These are phyloP conservation scores for Chamaecrista fasciculata DNA, from an alignment of 306 rosid genomes.

Conservation along the genomic window DNA sequence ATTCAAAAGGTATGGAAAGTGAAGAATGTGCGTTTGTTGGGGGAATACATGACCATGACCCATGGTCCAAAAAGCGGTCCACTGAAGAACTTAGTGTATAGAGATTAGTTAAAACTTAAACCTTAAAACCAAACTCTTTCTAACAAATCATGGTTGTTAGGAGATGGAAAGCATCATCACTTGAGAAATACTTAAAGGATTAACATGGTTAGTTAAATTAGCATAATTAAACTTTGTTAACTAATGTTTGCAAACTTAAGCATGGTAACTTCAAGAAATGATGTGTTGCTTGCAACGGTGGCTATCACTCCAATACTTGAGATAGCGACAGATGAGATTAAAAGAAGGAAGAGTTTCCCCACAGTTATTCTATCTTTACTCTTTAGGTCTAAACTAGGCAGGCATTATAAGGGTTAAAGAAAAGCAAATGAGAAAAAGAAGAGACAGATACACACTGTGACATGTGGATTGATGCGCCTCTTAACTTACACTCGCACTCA, in stretches of 20 bases:
- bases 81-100: slow-evolving; percentile 14
- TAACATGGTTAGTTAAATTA: not conserved
- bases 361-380: slow-evolving; percentile 33
- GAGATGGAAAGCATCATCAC: slow-evolving; percentile 34
- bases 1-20: slow-evolving; percentile 23
- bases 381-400: slow-evolving; percentile 27
- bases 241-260: slow-evolving; percentile 9
- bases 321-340: slow-evolving; percentile 2
- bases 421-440: slow-evolving; percentile 21
- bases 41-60: not conserved
- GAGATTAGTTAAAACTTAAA: slow-evolving; percentile 15
- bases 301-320: slow-evolving; percentile 14
- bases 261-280: slow-evolving; percentile 12
- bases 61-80: slow-evolving; percentile 26
- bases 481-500: slow-evolving; percentile 18
- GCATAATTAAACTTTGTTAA: not conserved
- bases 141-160: slow-evolving; percentile 9
- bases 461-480: slow-evolving; percentile 28
- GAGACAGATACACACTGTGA: slow-evolving; percentile 10
- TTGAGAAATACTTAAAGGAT: slow-evolving; percentile 36
- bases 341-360: slow-evolving; percentile 17
- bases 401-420: slow-evolving; percentile 26
- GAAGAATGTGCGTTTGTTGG: slow-evolving; percentile 19
- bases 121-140: slow-evolving; percentile 18
- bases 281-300: slow-evolving; percentile 33